Evolutionary conservation across 371 early-diverging fungal genomes (phyloP).

Genomic region (Mucor irregularis): DNA sequence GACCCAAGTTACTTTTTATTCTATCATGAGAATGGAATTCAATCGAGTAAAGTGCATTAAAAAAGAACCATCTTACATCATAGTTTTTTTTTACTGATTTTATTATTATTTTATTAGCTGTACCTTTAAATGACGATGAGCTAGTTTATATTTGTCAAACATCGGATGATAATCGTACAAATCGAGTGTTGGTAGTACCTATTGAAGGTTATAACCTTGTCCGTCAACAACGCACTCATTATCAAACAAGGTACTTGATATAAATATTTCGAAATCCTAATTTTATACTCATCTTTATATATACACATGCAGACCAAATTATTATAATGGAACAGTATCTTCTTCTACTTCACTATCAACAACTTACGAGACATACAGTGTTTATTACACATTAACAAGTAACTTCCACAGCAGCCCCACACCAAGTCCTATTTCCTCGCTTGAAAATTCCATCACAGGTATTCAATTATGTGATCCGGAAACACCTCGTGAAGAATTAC

Average conservation of each 20-base stretch:
- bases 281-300: too few relatives aligned
- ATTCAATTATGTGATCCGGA: slow-evolving; percentile 22
- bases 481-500: slow-evolving; percentile 1
- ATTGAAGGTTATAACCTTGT: slow-evolving; percentile 12
- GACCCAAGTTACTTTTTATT: slow-evolving; percentile 25
- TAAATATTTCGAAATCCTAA: background rate
- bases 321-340: too few relatives aligned
- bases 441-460: slow-evolving; percentile 15
- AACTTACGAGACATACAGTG: background rate
- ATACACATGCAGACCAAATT: too few relatives aligned
- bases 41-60: slow-evolving; percentile 21
- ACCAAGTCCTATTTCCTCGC: slow-evolving; percentile 5
- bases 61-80: background rate
- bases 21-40: slow-evolving; percentile 31
- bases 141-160: slow-evolving; percentile 24
- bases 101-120: slow-evolving; percentile 4
- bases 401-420: background rate
- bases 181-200: slow-evolving; percentile 25
- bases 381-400: slow-evolving; percentile 4
- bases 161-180: slow-evolving; percentile 26
- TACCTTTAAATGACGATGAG: slow-evolving; percentile 25
- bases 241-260: slow-evolving; percentile 1
- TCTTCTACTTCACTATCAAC: too few relatives aligned
- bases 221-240: background rate
- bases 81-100: background rate